A percentile compares a stretch with the other conserved stretches of the same genome.
phyloP scores from a whole-genome alignment of 441 rosid genomes.

The Populus hybrid region DNA sequence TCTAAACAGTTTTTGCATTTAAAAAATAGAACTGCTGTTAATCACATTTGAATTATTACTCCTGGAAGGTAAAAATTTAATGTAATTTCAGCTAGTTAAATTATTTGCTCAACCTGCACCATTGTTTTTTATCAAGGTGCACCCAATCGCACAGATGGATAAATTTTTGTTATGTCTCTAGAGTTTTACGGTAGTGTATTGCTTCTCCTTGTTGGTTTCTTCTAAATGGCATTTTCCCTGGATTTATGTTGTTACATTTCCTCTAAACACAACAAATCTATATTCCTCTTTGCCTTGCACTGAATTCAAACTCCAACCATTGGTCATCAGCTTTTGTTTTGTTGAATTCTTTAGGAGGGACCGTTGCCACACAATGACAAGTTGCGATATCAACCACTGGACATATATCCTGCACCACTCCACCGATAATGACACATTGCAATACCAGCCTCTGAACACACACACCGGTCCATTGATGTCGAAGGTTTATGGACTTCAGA shows the following conservation, averaged over 20 bases:
- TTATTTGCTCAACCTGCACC: too few species aligned
- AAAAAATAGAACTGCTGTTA: too few species aligned
- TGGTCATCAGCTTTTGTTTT: constrained; percentile 4
- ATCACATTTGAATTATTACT: too few species aligned
- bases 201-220: background rate
- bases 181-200: background rate
- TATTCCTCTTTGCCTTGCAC: background rate
- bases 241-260: background rate
- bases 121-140: background rate
- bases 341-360: constrained; percentile 53
- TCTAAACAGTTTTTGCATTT: too few species aligned
- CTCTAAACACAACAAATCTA: background rate
- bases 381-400: constrained; percentile 66
- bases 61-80: too few species aligned
- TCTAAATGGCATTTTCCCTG: background rate
- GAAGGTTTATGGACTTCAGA: background rate
- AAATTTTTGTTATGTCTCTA: background rate
- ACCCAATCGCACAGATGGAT: background rate
- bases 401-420: constrained; percentile 75
- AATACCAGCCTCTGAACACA: background rate
- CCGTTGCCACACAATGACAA: constrained; percentile 65
- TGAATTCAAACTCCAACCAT: background rate
- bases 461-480: background rate
- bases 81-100: too few species aligned
- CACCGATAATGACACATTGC: constrained; percentile 47